A percentile compares a stretch with the other conserved stretches of the same genome.
phyloP scores from a whole-genome alignment of 345 rosid species.

The Camelina laxa region DNA sequence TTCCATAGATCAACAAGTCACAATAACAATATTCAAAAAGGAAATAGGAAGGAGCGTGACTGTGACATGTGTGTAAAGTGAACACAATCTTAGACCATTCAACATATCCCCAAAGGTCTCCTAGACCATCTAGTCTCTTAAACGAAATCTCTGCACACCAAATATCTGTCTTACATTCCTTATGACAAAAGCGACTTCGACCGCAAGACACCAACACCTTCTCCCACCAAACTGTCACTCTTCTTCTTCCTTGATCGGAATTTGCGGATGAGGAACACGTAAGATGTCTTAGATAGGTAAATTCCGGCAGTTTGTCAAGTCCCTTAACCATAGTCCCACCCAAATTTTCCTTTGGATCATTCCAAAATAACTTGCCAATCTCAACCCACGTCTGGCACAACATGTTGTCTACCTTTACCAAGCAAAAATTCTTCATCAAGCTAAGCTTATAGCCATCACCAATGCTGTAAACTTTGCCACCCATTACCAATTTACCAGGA shows the following conservation, averaged over 20 bases:
- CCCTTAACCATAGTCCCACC: neutral
- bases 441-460: neutral
- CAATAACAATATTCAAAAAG: neutral
- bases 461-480: neutral
- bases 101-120: neutral
- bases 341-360: neutral
- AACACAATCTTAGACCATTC: constrained; percentile 6
- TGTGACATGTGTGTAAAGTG: neutral
- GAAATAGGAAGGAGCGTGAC: neutral
- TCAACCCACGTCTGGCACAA: neutral
- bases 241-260: too few species aligned
- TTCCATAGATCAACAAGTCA: too few species aligned
- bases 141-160: constrained; percentile 15
- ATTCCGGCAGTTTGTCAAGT: too few species aligned
- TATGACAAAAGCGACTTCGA: neutral
- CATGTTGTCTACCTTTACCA: neutral
- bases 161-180: neutral
- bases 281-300: too few species aligned
- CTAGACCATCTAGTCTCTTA: neutral
- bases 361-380: neutral
- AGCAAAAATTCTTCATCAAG: neutral
- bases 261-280: too few species aligned
- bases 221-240: too few species aligned
- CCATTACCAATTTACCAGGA: neutral
- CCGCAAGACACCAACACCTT: neutral